Evolutionary conservation across 75 land plant genomes (phyloP).

Genomic region (Cupressus sempervirens): DNA sequence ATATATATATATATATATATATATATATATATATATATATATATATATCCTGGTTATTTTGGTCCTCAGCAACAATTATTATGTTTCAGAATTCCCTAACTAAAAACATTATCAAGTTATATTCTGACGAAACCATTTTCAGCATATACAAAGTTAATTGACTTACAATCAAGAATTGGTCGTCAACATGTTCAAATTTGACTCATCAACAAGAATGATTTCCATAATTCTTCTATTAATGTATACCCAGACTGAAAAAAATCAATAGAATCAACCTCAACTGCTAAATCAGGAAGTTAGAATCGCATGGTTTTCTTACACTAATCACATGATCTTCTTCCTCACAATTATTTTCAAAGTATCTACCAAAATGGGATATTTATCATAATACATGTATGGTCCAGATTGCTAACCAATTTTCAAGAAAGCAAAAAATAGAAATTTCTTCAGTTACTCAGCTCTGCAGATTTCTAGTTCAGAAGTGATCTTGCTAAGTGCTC

Average conservation of each 20-base stretch:
- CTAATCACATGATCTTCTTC: not conserved
- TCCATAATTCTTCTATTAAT: not conserved
- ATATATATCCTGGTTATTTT: no score
- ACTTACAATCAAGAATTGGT: not conserved
- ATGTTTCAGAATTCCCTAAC: no score
- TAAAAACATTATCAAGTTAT: no score
- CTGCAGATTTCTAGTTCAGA: conserved; percentile 33
- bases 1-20: no score
- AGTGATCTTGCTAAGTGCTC: conserved; percentile 89
- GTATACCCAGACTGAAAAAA: not conserved
- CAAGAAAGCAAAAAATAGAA: not conserved
- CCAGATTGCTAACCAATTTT: not conserved
- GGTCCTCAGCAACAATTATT: no score
- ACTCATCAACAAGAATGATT: not conserved
- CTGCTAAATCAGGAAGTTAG: not conserved
- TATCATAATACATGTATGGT: not conserved
- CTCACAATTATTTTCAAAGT: not conserved
- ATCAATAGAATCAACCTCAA: not conserved
- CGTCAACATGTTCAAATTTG: not conserved
- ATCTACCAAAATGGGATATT: not conserved
- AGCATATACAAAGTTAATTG: no score
- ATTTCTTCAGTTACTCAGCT: not conserved
- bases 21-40: no score
- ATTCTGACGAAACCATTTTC: no score
- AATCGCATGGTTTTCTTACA: not conserved